Base-by-base conservation (phyloP, 495 filamentous ascomycete genomes). In the Collariella sp. region DNA sequence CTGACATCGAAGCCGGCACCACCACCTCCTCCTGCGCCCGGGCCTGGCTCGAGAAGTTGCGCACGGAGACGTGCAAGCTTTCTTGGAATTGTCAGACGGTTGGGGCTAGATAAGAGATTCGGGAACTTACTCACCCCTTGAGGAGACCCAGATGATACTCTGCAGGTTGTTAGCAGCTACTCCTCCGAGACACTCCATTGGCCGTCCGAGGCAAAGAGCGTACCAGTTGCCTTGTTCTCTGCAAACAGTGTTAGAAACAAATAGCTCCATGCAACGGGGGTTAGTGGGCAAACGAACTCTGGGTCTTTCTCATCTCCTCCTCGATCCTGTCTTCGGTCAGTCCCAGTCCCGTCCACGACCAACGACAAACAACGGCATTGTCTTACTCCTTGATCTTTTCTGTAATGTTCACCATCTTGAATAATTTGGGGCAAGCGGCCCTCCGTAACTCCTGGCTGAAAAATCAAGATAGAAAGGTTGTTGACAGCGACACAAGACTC, bases 181-280 rank as follows among this genome's bases (percentile, higher is more conserved):
- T 2, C 18, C n/a, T 29, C 2, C 12, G 3, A 11, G 0, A 13
- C n/a, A 24, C n/a, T 23, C 3, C 3, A 13, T 5, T 33, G 24
- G 13, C 20, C 31, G 1, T 13, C 7, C 12, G 13, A 24, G 5
- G 2, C 3, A 16, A 4, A 48, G 22, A 9, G 50, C 72, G 59
- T 81, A 95, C 90, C 89, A 67, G 94, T 99, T 59, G 94, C 93
- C 82, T 99, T 99, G 67, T 99, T 99, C 69, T 99, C 90, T 98
- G 57, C 57, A 41, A 35, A 10, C 29, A 55, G 41, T 50, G 66
- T 72, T 69, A 75, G 69, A 49, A 61, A 11, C 18, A 5, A 2
- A 26, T 49, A 16, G 16, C 18, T 38, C 15, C 45, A 24, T 6
- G 19, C 10, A 2, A 33, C 15, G 11, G 44, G 35, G 2, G 10